Percentiles rank a stretch among this genome's conserved stretches.
These are phyloP conservation scores for Inga oerstediana DNA, from an alignment of 306 rosid genomes.

Conservation along the genomic window DNA sequence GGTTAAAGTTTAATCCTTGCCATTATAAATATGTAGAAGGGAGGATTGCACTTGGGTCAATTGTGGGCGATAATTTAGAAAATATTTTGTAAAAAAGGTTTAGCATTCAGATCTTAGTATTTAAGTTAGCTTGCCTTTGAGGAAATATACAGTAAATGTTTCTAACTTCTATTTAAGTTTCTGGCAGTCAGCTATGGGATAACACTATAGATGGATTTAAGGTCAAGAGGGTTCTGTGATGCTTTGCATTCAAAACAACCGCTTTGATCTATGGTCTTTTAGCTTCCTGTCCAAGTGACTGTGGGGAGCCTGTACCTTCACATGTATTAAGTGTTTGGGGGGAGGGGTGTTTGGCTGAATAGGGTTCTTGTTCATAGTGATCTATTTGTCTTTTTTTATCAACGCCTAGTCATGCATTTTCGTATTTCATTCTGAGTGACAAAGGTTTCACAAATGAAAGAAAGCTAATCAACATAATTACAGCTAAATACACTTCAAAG, in stretches of 20 bases:
- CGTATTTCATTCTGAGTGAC: not conserved
- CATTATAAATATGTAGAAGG: slow-evolving; percentile 3
- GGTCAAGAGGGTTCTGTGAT: not conserved
- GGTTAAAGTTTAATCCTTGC: not conserved
- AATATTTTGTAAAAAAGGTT: not conserved
- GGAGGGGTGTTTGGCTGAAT: not conserved
- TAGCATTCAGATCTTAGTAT: not conserved
- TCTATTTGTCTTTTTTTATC: not conserved
- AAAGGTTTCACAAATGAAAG: no score
- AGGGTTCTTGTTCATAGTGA: not conserved
- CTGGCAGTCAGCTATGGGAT: not conserved
- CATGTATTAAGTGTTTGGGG: not conserved
- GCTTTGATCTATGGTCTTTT: not conserved
- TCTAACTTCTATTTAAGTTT: not conserved
- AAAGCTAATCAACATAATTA: no score
- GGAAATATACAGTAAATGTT: not conserved
- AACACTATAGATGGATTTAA: not conserved
- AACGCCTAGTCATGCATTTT: not conserved
- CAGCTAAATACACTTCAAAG: not conserved
- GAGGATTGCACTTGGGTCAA: not conserved
- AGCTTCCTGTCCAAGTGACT: not conserved
- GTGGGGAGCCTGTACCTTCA: not conserved
- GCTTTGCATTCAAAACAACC: not conserved
- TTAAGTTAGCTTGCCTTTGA: not conserved
- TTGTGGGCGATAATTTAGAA: not conserved